These are phyloP conservation scores for Cladosporium sp. DNA, from an alignment of 2,329 filamentous ascomycete genomes.

Conservation along the genomic window DNA sequence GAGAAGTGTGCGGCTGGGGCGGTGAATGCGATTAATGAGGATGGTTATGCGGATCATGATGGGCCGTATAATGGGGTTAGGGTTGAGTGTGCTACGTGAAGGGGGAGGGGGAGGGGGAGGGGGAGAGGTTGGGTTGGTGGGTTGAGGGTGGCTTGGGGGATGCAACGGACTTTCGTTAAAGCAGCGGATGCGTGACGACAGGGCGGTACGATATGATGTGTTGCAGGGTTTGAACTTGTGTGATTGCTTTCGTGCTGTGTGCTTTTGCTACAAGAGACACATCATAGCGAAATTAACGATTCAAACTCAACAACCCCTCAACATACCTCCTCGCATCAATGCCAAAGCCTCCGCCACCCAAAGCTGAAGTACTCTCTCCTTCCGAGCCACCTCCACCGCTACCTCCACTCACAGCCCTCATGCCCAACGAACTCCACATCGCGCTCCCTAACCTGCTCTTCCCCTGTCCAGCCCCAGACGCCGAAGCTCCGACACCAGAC, in stretches of 20 bases:
- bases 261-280: no score
- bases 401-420: slow-evolving; percentile 30
- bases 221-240: not conserved
- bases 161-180: no score
- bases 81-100: not conserved
- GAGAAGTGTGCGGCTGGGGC: not conserved
- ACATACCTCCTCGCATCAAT: slow-evolving; percentile 75
- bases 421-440: slow-evolving; percentile 31
- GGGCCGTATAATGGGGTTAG: not conserved
- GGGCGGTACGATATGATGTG: not conserved
- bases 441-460: slow-evolving; percentile 28
- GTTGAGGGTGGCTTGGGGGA: no score
- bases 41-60: not conserved
- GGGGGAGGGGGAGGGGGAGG: no score
- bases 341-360: slow-evolving; percentile 63
- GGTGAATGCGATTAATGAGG: not conserved
- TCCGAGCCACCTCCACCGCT: slow-evolving; percentile 41
- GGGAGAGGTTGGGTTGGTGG: no score
- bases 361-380: slow-evolving; percentile 59
- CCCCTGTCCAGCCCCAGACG: slow-evolving; percentile 20
- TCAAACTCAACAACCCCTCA: slow-evolving; percentile 68
- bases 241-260: not conserved
- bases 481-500: slow-evolving; percentile 16
- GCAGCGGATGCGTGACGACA: not conserved
- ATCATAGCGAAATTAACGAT: slow-evolving; percentile 40